Evolutionary conservation across 2,329 filamentous ascomycete species (phyloP), one percentile per base, ranked within the genome.

Genomic region (Teratosphaeriaceae sp.): DNA sequence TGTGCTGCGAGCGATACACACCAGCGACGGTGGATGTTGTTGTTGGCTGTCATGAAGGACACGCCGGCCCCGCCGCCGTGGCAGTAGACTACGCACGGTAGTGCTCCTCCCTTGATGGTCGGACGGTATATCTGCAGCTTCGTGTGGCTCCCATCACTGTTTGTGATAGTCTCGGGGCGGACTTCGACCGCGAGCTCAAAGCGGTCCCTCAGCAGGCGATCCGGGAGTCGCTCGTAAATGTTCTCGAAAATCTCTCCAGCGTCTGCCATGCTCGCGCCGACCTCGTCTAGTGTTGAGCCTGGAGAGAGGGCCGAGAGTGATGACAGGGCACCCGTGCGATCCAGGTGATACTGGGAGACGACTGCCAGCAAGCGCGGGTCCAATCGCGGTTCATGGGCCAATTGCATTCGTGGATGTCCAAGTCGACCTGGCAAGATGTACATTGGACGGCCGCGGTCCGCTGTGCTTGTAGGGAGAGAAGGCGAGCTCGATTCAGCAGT

Each of bases 181-280:
- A 9, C 19, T 26, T 44, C 42, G 21, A 41, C 38, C 5, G 35
- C 19, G n/a, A 37, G 43, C 26, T 44, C 42, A 15, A 24, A 12
- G 29, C 27, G n/a, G 22, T 44, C 42, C 8, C 11, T 19, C n/a
- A 36, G 42, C 9, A 44, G 42, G 16, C 16, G 18, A 24, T 89
- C 92, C 69, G 87, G 92, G 54, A 84, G 79, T 53, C 71, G 67
- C 58, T 94, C 84, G 88, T 88, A 95, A 59, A 92, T 85, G 61
- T 76, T 73, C 76, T 48, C 55, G 40, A 47, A 49, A 11, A 12
- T 13, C n/a, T 26, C 9, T 4, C 24, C 40, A 3, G 29, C 16
- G 2, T 34, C 29, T 18, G 29, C 13, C 3, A 42, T 15, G 18
- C 29, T 23, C 6, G 40, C 33, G 24, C 22, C 15, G n/a, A 35